These are phyloP conservation scores for Yarrowia hollandica DNA, from an alignment of 805 yeast species.

Conservation along the genomic window DNA sequence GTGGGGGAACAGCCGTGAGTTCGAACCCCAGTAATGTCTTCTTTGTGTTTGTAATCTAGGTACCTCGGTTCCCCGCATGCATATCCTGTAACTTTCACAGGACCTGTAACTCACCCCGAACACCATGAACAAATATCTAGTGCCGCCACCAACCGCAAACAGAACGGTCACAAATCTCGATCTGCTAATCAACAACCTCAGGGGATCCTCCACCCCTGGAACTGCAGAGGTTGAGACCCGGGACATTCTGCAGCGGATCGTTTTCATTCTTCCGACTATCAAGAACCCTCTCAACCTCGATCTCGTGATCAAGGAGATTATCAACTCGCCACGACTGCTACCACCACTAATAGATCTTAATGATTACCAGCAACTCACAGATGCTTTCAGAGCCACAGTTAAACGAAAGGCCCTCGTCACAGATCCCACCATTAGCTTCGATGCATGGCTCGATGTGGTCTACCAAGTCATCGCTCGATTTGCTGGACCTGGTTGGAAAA, in stretches of 20 bases:
- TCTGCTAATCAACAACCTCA: constrained; percentile 26
- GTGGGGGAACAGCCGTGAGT: too few relatives aligned
- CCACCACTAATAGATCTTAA: constrained; percentile 16
- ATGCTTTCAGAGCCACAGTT: constrained; percentile 36
- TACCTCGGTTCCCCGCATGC: constrained; percentile 27
- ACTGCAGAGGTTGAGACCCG: constrained; percentile 6
- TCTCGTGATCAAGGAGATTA: constrained; percentile 33
- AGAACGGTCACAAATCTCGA: constrained; percentile 30
- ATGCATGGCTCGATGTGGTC: constrained; percentile 32
- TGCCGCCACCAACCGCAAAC: constrained; percentile 11
- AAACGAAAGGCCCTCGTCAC: constrained; percentile 34
- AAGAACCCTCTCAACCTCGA: constrained; percentile 36
- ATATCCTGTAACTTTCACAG: constrained; percentile 8
- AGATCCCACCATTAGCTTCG: constrained; percentile 35
- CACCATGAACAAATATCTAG: constrained; percentile 17
- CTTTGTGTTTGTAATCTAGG: too few relatives aligned
- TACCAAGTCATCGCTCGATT: constrained; percentile 27
- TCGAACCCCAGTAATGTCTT: too few relatives aligned
- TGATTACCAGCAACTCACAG: constrained; percentile 31
- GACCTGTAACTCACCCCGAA: neutral
- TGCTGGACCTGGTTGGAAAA: constrained; percentile 32
- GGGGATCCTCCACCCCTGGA: constrained; percentile 6
- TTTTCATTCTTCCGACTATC: constrained; percentile 32
- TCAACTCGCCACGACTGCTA: constrained; percentile 33
- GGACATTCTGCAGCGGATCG: constrained; percentile 22